Evolutionary conservation across 31 red algal genomes (phyloP), one percentile per base, ranked within the genome.

Genomic region (Endocladia muricata): DNA sequence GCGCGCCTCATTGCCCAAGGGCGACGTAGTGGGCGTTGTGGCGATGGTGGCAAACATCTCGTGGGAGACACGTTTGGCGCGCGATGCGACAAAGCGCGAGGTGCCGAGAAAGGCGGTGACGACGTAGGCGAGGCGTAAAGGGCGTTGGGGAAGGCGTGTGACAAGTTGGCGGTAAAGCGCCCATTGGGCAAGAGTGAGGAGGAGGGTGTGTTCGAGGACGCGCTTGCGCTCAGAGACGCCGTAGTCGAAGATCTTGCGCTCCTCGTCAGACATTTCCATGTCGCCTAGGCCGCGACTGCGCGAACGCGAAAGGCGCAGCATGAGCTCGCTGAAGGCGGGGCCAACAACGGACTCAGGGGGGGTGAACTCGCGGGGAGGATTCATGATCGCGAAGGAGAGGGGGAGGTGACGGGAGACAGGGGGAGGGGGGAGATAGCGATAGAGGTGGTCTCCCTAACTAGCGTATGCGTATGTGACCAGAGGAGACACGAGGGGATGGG

Each of bases 1-100:
- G 19, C 85, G 75, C 44, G 85, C 85, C 29, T 89, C 85, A 37
- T 89, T 89, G n/a, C 75, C 85, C 26, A 89, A 59, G 41, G 85
- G 61, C 13, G 61, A 72, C 25, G 48, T 48, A 30, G 69, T 76
- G 26, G 65, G 43, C 1, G 76, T 76, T 1, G 75, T 89, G 15
- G 68, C 67, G 49, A 89, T 89, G 28, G 65, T 68, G 0, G 85
- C 85, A 41, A 89, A 79, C 65, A 78, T 79, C 28, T 81, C 76
- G 7, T 81, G 67, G 4, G 68, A 74, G 19, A 89, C 85, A 3
- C 65, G 76, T 36, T 35, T 52, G 9, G 85, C 85, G 25, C 85
- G 83, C 13, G 40, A 23, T 23, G 55, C 67, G n/a, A 87, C 38
- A 60, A 78, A 87, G 47, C 47, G 62, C 6, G 72, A 34, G 3